Conservation (phyloP, 2,329 filamentous ascomycete species). For the Echinosphaeria canescens region DNA sequence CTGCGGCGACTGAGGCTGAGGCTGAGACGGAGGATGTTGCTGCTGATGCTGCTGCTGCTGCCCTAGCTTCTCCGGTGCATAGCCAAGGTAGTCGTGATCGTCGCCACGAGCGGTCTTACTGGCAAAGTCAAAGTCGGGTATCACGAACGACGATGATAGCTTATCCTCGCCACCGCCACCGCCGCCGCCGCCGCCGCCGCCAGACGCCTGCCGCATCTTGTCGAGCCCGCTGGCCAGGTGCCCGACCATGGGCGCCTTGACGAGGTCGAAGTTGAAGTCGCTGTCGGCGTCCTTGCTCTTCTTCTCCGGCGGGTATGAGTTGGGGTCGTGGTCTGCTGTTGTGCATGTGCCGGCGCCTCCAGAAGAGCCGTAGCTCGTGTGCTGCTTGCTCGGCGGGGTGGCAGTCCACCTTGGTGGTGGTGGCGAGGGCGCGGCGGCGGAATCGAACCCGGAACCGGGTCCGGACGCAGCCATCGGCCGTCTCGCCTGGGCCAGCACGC, state of each 20-base stretch:
- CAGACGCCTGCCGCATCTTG: constrained; percentile 10
- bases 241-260: constrained; percentile 10
- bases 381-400: too few relatives aligned
- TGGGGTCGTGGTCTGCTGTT: too few relatives aligned
- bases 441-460: too few relatives aligned
- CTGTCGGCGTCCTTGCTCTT: constrained; percentile 4
- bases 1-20: too few relatives aligned
- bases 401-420: too few relatives aligned
- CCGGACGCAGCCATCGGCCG: background rate
- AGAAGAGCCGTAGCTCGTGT: too few relatives aligned
- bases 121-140: too few relatives aligned
- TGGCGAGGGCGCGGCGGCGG: too few relatives aligned
- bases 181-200: background rate
- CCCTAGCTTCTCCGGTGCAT: constrained; percentile 4
- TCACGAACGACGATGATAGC: constrained; percentile 1
- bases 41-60: constrained; percentile 1
- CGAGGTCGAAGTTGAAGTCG: constrained; percentile 6
- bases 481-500: too few relatives aligned
- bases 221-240: constrained; percentile 11
- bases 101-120: constrained; percentile 2
- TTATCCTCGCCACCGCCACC: constrained; percentile 1
- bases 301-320: too few relatives aligned
- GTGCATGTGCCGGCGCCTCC: too few relatives aligned
- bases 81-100: background rate
- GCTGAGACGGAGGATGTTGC: too few relatives aligned